phyloP scores from a whole-genome alignment of 2,329 filamentous ascomycete species.

The Sporothrix brunneoviolacea region DNA sequence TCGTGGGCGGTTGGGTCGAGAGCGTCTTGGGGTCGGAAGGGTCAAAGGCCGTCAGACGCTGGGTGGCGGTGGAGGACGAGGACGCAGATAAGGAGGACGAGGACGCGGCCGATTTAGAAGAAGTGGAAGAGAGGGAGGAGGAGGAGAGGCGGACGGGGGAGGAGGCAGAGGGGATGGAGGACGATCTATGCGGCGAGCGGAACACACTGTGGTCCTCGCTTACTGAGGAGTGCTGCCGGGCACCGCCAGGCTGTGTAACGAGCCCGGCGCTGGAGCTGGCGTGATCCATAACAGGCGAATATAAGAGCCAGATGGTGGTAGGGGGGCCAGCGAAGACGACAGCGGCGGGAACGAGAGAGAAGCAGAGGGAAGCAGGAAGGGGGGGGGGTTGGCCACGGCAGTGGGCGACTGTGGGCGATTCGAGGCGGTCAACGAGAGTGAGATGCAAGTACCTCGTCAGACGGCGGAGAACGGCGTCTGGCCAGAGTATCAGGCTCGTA shows the following conservation, averaged over 20 bases:
- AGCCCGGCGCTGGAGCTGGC: conserved; percentile 12
- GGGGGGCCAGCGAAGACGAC: neutral
- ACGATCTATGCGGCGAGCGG: neutral
- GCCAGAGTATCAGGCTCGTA: conserved; percentile 1
- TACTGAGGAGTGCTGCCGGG: conserved; percentile 9
- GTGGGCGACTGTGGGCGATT: neutral
- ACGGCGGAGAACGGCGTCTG: neutral
- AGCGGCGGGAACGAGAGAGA: neutral
- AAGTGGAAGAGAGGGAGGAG: conserved; percentile 3
- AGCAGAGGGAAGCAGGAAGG: neutral
- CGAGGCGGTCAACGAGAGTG: conserved; percentile 8
- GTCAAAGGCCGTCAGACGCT: conserved; percentile 11
- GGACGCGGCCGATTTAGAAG: neutral
- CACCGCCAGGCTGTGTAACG: conserved; percentile 6
- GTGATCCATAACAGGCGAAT: conserved; percentile 16
- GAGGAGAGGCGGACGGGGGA: too few relatives aligned
- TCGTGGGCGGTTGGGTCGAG: conserved; percentile 5
- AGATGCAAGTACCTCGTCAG: conserved; percentile 1
- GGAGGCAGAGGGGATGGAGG: neutral
- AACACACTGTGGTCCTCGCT: neutral
- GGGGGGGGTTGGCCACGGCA: neutral
- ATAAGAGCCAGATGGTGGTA: neutral
- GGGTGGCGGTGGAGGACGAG: conserved; percentile 6
- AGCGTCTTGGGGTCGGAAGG: conserved; percentile 15
- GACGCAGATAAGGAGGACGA: neutral